phyloP scores from a whole-genome alignment of 306 rosid genomes.

The Adenanthera pavonina region DNA sequence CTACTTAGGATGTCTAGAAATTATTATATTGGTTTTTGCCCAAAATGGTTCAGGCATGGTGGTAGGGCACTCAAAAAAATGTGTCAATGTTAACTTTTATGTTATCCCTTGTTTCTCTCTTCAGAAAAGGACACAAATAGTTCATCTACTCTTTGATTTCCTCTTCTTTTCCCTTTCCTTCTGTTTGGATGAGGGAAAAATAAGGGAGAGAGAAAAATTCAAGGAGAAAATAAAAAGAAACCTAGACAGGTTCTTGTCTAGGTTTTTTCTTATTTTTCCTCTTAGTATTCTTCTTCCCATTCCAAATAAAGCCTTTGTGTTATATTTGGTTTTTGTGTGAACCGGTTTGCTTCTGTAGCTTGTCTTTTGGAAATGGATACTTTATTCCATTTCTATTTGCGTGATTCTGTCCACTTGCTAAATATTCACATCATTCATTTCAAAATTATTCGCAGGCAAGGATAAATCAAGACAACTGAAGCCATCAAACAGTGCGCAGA shows the following conservation, averaged over 20 bases:
- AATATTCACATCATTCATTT: neutral
- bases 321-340: neutral
- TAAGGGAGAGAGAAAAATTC: too few relatives aligned
- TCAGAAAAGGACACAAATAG: neutral
- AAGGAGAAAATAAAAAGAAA: too few relatives aligned
- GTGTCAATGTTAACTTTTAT: neutral
- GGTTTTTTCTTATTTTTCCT: too few relatives aligned
- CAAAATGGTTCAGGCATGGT: neutral
- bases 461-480: neutral
- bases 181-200: too few relatives aligned
- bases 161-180: neutral
- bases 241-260: too few relatives aligned
- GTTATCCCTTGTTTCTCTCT: neutral
- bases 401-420: neutral
- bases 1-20: neutral
- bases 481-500: neutral
- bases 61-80: neutral
- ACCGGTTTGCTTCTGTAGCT: neutral
- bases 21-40: neutral
- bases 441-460: constrained; percentile 5
- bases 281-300: too few relatives aligned
- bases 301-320: neutral
- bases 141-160: constrained; percentile 2
- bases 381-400: neutral
- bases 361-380: neutral